phyloP scores from a whole-genome alignment of 352 stramenopile species.

The Pythium brachiatum region DNA sequence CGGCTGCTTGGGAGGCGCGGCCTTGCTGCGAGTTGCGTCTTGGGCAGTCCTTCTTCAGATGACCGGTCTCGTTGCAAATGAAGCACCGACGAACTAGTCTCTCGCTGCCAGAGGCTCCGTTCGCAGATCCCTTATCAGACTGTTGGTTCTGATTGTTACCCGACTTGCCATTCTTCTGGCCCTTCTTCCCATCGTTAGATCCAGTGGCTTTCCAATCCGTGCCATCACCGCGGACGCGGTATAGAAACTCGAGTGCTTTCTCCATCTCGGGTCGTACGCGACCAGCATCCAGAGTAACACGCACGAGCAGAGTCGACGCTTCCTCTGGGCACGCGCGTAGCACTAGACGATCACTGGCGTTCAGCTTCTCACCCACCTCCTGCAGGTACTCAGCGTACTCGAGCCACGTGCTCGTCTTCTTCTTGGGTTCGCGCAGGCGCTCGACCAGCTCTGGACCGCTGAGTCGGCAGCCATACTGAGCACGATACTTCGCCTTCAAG shows the following conservation, averaged over 20 bases:
- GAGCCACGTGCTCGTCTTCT: background rate
- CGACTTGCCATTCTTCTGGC: background rate
- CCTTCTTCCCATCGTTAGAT: background rate
- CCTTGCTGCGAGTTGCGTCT: background rate
- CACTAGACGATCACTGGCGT: background rate
- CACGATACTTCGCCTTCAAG: background rate
- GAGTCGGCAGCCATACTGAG: slow-evolving; percentile 1
- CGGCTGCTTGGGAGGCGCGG: background rate
- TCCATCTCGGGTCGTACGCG: background rate
- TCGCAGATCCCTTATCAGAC: background rate
- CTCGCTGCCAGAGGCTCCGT: background rate
- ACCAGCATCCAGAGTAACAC: background rate
- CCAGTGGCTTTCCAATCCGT: background rate
- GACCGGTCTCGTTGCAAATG: background rate
- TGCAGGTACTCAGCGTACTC: slow-evolving; percentile 1
- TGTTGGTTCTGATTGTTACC: background rate
- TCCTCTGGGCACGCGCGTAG: background rate
- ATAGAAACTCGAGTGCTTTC: background rate
- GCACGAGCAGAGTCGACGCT: background rate
- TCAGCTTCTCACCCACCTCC: background rate
- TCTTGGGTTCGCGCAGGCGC: background rate
- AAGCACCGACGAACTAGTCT: background rate
- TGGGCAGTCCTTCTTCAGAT: background rate
- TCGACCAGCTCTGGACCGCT: slow-evolving; percentile 1
- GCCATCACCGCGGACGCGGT: background rate